Evolutionary conservation across 2,329 filamentous ascomycete species (phyloP), one percentile per base, ranked within the genome.

Genomic region (Ascochyta koolunga): DNA sequence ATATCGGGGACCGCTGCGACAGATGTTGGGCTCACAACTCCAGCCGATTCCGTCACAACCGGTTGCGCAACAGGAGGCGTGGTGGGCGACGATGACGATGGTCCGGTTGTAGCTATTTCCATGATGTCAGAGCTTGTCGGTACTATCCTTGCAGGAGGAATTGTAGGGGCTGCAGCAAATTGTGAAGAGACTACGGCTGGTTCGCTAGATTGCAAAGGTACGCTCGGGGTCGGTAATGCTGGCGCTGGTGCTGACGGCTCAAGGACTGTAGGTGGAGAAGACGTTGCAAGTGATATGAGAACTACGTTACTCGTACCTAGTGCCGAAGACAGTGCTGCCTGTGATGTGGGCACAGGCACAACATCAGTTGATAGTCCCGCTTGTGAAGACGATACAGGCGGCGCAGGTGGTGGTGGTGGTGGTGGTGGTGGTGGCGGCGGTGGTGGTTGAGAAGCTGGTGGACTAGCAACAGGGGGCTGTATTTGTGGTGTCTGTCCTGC

Each of bases 221-320:
- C 45, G 37, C 36, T 40, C 15, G 45, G 39, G 18, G 19, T 44
- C 21, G 51, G 32, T 18, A 39, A 44, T 46, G 54, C 62, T 56
- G 61, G 56, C 43, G 52, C 59, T 31, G 62, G 58, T 41, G 50
- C 49, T 36, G 66, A 58, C 16, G 66, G 59, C 35, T 54, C 38
- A 53, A 68, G 40, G 39, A 59, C 54, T 51, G 67, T 60, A 60
- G 66, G 60, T 43, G 56, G 49, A 40, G 55, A 59, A 52, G 62
- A 50, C 29, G 56, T 64, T 52, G 61, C 51, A 42, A 54, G 59
- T 57, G 67, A 62, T 52, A 61, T 66, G 63, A 63, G 62, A 60
- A 67, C 63, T 59, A 58, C 57, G 61, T 54, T 68, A 46, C 58
- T 62, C 69, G 71, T 74, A 73, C 69, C 69, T 73, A 58, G 58